Conservation (phyloP, 139 green algal species). For the Volvox reticuliferus region DNA sequence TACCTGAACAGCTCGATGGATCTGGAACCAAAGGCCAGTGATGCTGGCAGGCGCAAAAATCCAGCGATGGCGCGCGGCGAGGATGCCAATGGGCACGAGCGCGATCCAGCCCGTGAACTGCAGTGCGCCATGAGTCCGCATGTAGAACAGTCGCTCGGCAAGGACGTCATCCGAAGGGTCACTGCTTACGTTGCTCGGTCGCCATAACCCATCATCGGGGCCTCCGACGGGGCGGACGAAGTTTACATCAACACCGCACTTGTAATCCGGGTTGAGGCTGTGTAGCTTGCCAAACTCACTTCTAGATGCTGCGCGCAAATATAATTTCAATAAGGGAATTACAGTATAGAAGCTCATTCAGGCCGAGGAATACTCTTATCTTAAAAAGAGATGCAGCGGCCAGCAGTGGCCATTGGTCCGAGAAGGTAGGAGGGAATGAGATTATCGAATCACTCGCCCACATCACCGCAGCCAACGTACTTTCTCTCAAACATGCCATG, state of each 20-base stretch:
- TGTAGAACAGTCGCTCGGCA: slow-evolving; percentile 24
- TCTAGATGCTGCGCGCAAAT: not conserved
- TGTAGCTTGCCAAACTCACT: not conserved
- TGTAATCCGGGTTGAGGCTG: not conserved
- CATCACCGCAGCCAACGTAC: no score
- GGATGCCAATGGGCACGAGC: slow-evolving; percentile 33
- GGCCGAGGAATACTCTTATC: no score
- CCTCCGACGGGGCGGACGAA: not conserved
- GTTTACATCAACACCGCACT: not conserved
- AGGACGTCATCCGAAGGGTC: not conserved
- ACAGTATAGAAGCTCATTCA: no score
- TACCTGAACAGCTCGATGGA: slow-evolving; percentile 36
- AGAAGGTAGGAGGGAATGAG: no score
- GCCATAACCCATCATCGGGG: slow-evolving; percentile 17
- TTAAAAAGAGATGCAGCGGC: no score
- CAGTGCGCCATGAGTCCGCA: slow-evolving; percentile 39
- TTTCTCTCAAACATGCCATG: no score
- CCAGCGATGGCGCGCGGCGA: slow-evolving; percentile 47
- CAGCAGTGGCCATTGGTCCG: no score
- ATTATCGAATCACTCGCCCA: no score
- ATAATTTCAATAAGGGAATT: no score
- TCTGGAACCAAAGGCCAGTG: slow-evolving; percentile 34
- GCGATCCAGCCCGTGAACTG: slow-evolving; percentile 43
- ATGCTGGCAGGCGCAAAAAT: not conserved
- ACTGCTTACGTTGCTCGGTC: not conserved